phyloP scores from a whole-genome alignment of 2,329 filamentous ascomycete species.

The Geosmithia morbida region DNA sequence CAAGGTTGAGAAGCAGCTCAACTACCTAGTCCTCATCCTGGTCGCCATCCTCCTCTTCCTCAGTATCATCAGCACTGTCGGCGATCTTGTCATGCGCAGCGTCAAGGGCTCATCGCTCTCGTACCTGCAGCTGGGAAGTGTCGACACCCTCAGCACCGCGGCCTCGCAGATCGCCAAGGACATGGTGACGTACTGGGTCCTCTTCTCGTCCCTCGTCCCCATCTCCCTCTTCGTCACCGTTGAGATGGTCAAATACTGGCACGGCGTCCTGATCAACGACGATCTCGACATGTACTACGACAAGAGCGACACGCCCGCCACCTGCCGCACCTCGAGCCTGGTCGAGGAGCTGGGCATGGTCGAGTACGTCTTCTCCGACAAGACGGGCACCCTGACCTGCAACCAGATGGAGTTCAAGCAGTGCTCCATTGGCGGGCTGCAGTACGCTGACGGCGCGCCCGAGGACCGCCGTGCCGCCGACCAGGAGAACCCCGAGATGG shows the following conservation, averaged over 20 bases:
- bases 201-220: slow-evolving; percentile 91
- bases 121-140: slow-evolving; percentile 57
- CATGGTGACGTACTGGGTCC: slow-evolving; percentile 95
- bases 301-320: slow-evolving; percentile 85
- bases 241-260: slow-evolving; percentile 95
- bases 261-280: slow-evolving; percentile 93
- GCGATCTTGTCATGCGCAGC: slow-evolving; percentile 69
- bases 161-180: slow-evolving; percentile 79
- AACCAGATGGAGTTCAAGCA: slow-evolving; percentile 99
- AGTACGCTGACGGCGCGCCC: slow-evolving; percentile 83
- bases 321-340: slow-evolving; percentile 88
- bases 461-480: slow-evolving; percentile 74
- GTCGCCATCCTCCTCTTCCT: slow-evolving; percentile 71
- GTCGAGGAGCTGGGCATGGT: slow-evolving; percentile 97
- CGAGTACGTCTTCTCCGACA: slow-evolving; percentile 97
- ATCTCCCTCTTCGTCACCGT: slow-evolving; percentile 97
- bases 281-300: slow-evolving; percentile 98
- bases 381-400: slow-evolving; percentile 93
- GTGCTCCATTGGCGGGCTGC: slow-evolving; percentile 81
- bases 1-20: slow-evolving; percentile 87
- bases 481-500: slow-evolving; percentile 64
- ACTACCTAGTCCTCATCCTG: slow-evolving; percentile 82
- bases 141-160: slow-evolving; percentile 37
- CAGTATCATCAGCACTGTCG: slow-evolving; percentile 80
- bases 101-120: slow-evolving; percentile 45